phyloP scores from a whole-genome alignment of 2,329 filamentous ascomycete species.

The Pseudocercospora pini-densiflorae region DNA sequence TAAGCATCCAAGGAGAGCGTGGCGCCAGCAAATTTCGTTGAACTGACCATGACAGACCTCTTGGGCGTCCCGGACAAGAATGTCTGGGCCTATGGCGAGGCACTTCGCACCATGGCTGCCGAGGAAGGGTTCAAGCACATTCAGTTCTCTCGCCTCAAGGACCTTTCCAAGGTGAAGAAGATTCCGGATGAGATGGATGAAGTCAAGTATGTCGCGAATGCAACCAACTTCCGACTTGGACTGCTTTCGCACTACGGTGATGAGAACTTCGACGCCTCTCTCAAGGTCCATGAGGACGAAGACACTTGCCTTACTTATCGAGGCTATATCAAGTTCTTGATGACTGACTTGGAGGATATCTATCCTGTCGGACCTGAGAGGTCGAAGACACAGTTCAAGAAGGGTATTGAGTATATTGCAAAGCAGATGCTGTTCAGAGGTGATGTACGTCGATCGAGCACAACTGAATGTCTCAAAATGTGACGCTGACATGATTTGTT shows the following conservation, averaged over 20 bases:
- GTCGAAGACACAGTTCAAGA: constrained; percentile 22
- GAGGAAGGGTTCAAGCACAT: constrained; percentile 21
- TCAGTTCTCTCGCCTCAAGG: constrained; percentile 21
- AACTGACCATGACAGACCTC: constrained; percentile 14
- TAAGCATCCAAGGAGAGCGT: too few relatives aligned
- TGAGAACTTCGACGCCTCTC: constrained; percentile 12
- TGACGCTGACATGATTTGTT: not conserved
- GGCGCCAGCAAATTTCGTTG: too few relatives aligned
- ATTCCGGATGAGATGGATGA: constrained; percentile 24
- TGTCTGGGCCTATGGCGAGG: constrained; percentile 22
- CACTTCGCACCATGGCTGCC: constrained; percentile 16
- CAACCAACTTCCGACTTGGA: constrained; percentile 25
- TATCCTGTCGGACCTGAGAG: constrained; percentile 17
- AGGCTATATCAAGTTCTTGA: constrained; percentile 23
- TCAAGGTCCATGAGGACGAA: constrained; percentile 16
- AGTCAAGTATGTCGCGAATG: constrained; percentile 25
- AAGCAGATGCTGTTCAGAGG: constrained; percentile 28
- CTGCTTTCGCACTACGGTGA: constrained; percentile 22
- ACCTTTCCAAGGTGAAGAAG: constrained; percentile 16
- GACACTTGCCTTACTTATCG: constrained; percentile 25
- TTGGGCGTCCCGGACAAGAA: constrained; percentile 17
- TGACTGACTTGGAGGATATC: constrained; percentile 22
- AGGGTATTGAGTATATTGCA: constrained; percentile 22
- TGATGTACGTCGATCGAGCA: constrained; percentile 18
- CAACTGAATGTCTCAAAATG: not conserved